Conservation (phyloP, 139 green algal species). For the Auxenochlorella pyrenoidosa region DNA sequence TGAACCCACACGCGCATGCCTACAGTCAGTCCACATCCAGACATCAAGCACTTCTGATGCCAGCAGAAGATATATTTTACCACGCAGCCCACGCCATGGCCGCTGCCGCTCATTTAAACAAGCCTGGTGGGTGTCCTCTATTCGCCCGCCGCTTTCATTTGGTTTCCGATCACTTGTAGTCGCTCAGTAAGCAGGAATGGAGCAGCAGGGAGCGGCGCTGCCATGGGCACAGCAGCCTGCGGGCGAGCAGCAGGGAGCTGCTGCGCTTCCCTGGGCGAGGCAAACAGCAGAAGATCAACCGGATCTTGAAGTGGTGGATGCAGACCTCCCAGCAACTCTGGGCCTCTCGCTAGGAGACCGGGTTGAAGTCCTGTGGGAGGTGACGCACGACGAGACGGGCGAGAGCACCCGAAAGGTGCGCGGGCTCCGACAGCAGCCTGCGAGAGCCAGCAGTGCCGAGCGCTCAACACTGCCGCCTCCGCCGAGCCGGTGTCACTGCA, state of each 20-base stretch:
- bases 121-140: not conserved
- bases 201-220: not conserved
- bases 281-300: not conserved
- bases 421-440: no score
- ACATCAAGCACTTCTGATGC: not conserved
- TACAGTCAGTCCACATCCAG: no score
- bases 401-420: not conserved
- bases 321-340: not conserved
- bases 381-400: not conserved
- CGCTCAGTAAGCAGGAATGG: not conserved
- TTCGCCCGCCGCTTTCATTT: not conserved
- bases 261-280: slow-evolving; percentile 13
- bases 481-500: not conserved
- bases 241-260: not conserved
- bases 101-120: not conserved
- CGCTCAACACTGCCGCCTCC: not conserved
- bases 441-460: not conserved
- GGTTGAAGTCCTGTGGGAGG: not conserved
- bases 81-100: not conserved
- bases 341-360: not conserved
- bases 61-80: not conserved
- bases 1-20: no score
- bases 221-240: not conserved
- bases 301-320: not conserved
- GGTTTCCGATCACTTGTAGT: no score